These are phyloP conservation scores for Cordyceps fumosorosea DNA, from an alignment of 2,329 filamentous ascomycete species.

Conservation along the genomic window DNA sequence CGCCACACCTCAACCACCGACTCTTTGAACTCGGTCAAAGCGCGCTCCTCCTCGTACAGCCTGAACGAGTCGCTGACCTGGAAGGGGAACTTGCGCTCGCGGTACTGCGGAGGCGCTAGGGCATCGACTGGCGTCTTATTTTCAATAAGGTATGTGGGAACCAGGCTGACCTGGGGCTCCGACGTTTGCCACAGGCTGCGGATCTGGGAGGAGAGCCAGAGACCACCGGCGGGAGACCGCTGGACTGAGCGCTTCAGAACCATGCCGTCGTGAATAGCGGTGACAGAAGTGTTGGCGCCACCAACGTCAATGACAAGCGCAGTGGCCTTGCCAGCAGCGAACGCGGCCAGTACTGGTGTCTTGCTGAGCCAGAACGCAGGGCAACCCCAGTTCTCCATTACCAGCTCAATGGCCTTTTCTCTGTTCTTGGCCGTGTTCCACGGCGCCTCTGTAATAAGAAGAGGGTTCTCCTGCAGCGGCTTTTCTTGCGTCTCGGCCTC, in stretches of 20 bases:
- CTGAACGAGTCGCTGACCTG: slow-evolving; percentile 65
- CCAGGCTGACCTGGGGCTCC: slow-evolving; percentile 64
- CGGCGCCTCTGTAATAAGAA: slow-evolving; percentile 88
- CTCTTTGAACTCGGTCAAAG: slow-evolving; percentile 95
- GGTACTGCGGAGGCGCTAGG: slow-evolving; percentile 69
- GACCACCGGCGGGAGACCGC: slow-evolving; percentile 76
- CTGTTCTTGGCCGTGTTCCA: slow-evolving; percentile 86
- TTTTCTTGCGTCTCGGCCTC: slow-evolving; percentile 56
- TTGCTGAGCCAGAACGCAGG: slow-evolving; percentile 92
- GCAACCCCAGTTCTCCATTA: slow-evolving; percentile 94
- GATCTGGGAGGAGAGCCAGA: slow-evolving; percentile 86
- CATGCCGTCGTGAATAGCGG: slow-evolving; percentile 89
- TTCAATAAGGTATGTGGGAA: slow-evolving; percentile 81
- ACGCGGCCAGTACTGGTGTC: slow-evolving; percentile 83
- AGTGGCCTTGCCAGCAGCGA: slow-evolving; percentile 87
- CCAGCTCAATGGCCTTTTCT: slow-evolving; percentile 91
- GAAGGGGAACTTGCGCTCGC: slow-evolving; percentile 62
- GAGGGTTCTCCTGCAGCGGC: slow-evolving; percentile 77
- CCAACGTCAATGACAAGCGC: slow-evolving; percentile 90
- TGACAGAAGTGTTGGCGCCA: slow-evolving; percentile 80
- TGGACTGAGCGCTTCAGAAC: slow-evolving; percentile 86
- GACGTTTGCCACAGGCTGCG: slow-evolving; percentile 69
- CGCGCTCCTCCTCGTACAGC: slow-evolving; percentile 80
- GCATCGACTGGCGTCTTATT: slow-evolving; percentile 87
- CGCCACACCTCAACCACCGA: slow-evolving; percentile 92